Base-by-base conservation (phyloP, 805 yeast genomes). In the Yarrowia osloensis region DNA sequence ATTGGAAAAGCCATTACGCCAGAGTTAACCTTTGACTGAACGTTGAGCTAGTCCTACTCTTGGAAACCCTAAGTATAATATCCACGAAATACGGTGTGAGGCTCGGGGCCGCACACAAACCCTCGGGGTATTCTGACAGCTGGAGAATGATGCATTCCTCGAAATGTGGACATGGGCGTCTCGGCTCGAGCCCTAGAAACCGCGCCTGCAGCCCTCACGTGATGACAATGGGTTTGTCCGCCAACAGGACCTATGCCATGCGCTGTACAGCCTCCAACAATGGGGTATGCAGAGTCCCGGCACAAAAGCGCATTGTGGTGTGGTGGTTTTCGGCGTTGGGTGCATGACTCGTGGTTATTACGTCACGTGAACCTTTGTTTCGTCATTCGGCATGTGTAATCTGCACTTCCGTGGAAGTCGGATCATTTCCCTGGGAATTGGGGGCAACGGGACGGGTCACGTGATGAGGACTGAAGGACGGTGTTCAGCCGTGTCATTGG, bases 11-110 rank as follows among this genome's bases (percentile, higher is more conserved):
- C n/a, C 35, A 6, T 33, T 11, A 35, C 13, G 13, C 2, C 17
- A 24, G 6, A 24, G 50, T 46, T 46, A 46, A 13, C 6, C 29
- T 46, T 15, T 15, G 4, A 2, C 24, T 11, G 21, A 46, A 46
- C 50, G 50, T 54, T 54, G 62, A 54, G 62, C 62, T 54, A 50
- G 40, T 50, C 40, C 39, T 31, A 50, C 31, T 21, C 17, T 21
- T 29, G 57, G 40, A 50, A 50, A 50, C 40, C 57, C 40, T 31
- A 50, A 50, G 40, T 21, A 31, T 19, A 31, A 21, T 31, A 21
- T 31, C 12, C 3, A 49, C 26, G 33, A 12, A 13, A 11, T 21
- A 19, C 39, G 12, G 40, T 31, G 57, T 15, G 40, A 50, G 57
- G 40, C 40, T 31, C 22, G 29, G 7, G 52, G 7, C 35, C 9